Percentiles rank a stretch among this genome's conserved stretches.
phyloP scores from a whole-genome alignment of 1,284 basidiomycete species.

The Jaminaea rosea region DNA sequence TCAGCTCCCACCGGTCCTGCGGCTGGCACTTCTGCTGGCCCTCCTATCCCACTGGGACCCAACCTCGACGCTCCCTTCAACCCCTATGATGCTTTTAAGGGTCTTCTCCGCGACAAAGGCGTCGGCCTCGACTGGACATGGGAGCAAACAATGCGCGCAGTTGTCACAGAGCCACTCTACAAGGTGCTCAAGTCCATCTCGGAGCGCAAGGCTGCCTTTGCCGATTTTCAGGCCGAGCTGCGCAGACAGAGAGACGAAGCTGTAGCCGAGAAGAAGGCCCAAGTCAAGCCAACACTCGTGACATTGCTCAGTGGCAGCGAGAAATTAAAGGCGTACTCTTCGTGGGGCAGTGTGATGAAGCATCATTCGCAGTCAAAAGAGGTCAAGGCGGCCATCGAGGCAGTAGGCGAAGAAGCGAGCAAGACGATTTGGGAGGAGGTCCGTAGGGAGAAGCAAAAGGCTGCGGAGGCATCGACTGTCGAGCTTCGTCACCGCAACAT shows the following conservation, averaged over 20 bases:
- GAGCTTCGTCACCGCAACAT: conserved; percentile 26
- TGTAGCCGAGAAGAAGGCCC: conserved; percentile 13
- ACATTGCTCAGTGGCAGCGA: conserved; percentile 9
- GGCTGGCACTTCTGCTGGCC: neutral
- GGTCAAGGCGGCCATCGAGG: conserved; percentile 16
- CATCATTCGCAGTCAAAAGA: neutral
- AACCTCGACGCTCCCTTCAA: no score
- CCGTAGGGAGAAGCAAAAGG: conserved; percentile 11
- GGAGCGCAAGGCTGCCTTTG: conserved; percentile 78
- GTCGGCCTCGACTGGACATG: conserved; percentile 89
- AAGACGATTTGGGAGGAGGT: conserved; percentile 20
- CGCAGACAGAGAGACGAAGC: conserved; percentile 24
- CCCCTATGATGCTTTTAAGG: conserved; percentile 74
- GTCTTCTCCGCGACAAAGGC: conserved; percentile 74
- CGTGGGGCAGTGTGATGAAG: conserved; percentile 29
- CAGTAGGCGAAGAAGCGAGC: conserved; percentile 21
- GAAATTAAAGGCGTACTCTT: conserved; percentile 28
- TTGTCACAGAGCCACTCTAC: conserved; percentile 95
- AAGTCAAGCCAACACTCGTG: conserved; percentile 23
- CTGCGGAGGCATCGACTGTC: neutral
- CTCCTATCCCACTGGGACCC: neutral
- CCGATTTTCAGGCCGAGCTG: conserved; percentile 45
- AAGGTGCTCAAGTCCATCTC: conserved; percentile 85
- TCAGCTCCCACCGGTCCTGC: neutral
- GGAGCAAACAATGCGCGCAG: conserved; percentile 94